Evolutionary conservation across 306 rosid species (phyloP).

Genomic region (Inga oerstediana): DNA sequence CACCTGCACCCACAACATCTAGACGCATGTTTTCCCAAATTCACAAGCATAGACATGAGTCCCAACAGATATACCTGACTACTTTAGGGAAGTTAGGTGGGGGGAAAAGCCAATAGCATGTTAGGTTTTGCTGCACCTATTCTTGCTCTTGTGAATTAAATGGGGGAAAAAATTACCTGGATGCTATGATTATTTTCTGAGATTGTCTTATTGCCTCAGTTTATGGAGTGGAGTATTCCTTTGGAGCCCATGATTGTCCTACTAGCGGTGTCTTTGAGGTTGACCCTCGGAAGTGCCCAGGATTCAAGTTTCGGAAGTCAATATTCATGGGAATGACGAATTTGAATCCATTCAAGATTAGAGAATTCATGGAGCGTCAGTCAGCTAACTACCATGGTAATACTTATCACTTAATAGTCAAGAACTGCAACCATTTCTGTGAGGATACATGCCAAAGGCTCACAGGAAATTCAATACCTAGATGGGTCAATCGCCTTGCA

Average conservation of each 20-base stretch:
- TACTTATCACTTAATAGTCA: constrained; percentile 3
- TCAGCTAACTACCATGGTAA: constrained; percentile 12
- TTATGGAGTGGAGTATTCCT: constrained; percentile 5
- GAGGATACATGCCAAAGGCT: background rate
- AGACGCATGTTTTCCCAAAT: background rate
- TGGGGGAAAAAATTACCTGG: background rate
- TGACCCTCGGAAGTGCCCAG: constrained; percentile 11
- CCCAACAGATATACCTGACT: background rate
- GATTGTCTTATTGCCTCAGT: background rate
- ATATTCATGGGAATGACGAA: constrained; percentile 7
- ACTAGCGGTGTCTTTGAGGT: constrained; percentile 10
- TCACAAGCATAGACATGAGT: background rate
- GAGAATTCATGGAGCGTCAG: constrained; percentile 3
- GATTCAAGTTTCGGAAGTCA: constrained; percentile 20
- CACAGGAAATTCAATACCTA: constrained; percentile 15
- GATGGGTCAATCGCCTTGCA: constrained; percentile 23
- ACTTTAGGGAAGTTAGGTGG: background rate
- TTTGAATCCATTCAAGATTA: constrained; percentile 2
- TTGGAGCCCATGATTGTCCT: constrained; percentile 14
- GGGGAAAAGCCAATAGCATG: background rate
- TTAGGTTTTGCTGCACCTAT: background rate
- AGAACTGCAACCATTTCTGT: constrained; percentile 26
- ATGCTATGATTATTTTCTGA: background rate
- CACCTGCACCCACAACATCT: background rate
- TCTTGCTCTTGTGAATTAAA: background rate